Evolutionary conservation across 331 rosid species (phyloP).

Genomic region (Pyracantha coccinea): DNA sequence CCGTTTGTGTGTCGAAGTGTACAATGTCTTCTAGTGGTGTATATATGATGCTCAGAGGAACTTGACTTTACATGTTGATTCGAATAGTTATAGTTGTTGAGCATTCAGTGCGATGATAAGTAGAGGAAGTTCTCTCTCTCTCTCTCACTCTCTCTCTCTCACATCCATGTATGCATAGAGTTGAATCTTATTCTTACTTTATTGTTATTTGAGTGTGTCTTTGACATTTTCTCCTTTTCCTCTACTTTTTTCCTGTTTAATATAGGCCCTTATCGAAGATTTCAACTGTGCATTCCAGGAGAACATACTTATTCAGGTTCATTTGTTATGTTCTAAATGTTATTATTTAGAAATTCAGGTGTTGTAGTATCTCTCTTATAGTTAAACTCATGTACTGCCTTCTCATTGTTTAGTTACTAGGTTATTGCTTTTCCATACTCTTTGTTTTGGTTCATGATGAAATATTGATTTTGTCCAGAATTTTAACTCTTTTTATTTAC

Average conservation of each 20-base stretch:
- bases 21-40: neutral
- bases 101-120: neutral
- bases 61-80: neutral
- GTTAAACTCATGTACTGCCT: neutral
- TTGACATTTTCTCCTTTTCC: neutral
- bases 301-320: constrained; percentile 89
- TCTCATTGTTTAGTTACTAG: neutral
- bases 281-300: constrained; percentile 96
- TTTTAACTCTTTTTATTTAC: neutral
- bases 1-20: neutral
- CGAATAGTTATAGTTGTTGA: neutral
- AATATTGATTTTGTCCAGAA: neutral
- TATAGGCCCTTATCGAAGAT: constrained; percentile 87
- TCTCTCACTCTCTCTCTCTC: neutral
- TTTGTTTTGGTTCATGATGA: neutral
- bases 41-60: neutral
- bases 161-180: neutral
- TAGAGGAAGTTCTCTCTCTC: neutral
- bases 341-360: neutral
- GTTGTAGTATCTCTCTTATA: neutral
- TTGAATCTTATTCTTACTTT: neutral
- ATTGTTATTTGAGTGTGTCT: neutral
- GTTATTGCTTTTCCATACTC: neutral
- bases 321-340: neutral
- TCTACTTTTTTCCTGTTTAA: neutral